A percentile compares a stretch with the other conserved stretches of the same genome.
phyloP scores from a whole-genome alignment of 441 rosid genomes.

The Erodium texanum region DNA sequence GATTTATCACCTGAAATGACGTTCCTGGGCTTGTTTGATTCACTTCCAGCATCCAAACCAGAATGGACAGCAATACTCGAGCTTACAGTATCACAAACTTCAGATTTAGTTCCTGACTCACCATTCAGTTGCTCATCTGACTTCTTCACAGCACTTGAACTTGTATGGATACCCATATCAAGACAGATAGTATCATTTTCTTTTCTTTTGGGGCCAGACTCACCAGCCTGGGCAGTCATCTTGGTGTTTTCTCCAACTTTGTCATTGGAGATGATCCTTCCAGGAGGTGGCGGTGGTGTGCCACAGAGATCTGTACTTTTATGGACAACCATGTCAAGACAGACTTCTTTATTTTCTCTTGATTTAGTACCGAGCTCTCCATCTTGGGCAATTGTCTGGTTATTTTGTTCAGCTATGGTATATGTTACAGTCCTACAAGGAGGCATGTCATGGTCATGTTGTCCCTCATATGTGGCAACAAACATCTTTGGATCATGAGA shows the following conservation, averaged over 20 bases:
- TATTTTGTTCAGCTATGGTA: constrained; percentile 34
- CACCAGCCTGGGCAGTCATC: too few species aligned
- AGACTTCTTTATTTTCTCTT: constrained; percentile 20
- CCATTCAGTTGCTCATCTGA: constrained; percentile 21
- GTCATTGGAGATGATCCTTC: too few species aligned
- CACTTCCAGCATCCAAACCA: constrained; percentile 9
- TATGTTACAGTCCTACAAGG: constrained; percentile 64
- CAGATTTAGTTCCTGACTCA: constrained; percentile 16
- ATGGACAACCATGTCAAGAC: constrained; percentile 18
- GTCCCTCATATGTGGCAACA: constrained; percentile 89
- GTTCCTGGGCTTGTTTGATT: constrained; percentile 24
- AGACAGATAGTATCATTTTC: not conserved
- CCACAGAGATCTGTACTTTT: constrained; percentile 15
- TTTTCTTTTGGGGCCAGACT: not conserved
- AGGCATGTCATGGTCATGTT: constrained; percentile 84
- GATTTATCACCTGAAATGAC: constrained; percentile 17
- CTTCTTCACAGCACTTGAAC: constrained; percentile 15
- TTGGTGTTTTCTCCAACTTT: not conserved
- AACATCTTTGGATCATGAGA: constrained; percentile 64
- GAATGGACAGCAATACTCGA: constrained; percentile 5
- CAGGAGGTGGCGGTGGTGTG: not conserved
- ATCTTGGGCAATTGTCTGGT: not conserved
- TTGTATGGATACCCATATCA: not conserved
- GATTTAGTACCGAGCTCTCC: constrained; percentile 20
- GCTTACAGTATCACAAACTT: constrained; percentile 13